Evolutionary conservation across 768 basidiomycete species (phyloP).

Genomic region (Paxillus rubicundulus): DNA sequence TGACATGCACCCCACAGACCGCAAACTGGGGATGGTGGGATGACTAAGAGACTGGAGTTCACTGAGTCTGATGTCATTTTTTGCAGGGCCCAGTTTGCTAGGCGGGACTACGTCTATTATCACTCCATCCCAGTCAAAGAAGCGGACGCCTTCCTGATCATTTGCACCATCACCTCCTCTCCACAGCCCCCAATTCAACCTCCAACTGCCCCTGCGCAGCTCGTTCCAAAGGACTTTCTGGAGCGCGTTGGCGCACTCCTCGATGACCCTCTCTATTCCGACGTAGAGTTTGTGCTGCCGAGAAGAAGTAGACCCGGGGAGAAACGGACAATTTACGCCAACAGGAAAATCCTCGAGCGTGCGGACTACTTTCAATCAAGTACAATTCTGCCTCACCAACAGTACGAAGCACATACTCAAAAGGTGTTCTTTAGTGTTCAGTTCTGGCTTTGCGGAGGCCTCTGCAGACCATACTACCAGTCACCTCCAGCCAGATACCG

Average conservation of each 20-base stretch:
- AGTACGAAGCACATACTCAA: neutral
- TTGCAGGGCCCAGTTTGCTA: slow-evolving; percentile 73
- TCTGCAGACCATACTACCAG: slow-evolving; percentile 32
- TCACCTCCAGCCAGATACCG: slow-evolving; percentile 17
- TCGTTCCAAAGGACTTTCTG: slow-evolving; percentile 65
- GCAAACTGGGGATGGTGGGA: slow-evolving; percentile 86
- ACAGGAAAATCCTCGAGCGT: slow-evolving; percentile 61
- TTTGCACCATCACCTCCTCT: slow-evolving; percentile 74
- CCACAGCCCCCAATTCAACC: slow-evolving; percentile 49
- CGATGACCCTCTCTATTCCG: slow-evolving; percentile 82
- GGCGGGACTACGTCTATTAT: slow-evolving; percentile 68
- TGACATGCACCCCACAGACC: slow-evolving; percentile 43
- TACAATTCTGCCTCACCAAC: slow-evolving; percentile 27
- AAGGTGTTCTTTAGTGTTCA: slow-evolving; percentile 56
- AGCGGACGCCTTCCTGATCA: slow-evolving; percentile 70
- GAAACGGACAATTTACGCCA: slow-evolving; percentile 58
- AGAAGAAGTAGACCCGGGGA: slow-evolving; percentile 38
- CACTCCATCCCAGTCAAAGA: slow-evolving; percentile 48
- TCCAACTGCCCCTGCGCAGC: slow-evolving; percentile 43
- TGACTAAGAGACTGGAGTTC: neutral
- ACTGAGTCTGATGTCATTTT: neutral
- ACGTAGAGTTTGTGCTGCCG: slow-evolving; percentile 78
- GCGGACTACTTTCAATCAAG: slow-evolving; percentile 80
- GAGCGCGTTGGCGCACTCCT: slow-evolving; percentile 72
- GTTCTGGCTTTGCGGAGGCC: slow-evolving; percentile 66